Evolutionary conservation across 208 protist species (phyloP).

Genomic region (Wallacemonas sp.): DNA sequence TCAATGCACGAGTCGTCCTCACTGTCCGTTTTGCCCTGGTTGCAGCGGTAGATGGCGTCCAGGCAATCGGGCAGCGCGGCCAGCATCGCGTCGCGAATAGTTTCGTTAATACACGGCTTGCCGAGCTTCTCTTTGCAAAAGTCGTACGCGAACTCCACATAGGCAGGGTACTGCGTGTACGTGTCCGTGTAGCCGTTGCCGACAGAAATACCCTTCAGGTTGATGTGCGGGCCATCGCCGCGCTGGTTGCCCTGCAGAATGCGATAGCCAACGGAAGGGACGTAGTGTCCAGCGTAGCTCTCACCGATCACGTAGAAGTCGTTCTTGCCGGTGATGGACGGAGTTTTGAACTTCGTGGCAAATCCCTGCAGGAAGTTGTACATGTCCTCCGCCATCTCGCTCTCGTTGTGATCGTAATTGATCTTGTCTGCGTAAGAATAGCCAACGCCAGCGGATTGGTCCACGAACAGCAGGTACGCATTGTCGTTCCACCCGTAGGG

Average conservation of each 20-base stretch:
- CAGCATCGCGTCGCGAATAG: constrained; percentile 37
- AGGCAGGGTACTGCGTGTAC: constrained; percentile 68
- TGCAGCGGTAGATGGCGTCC: constrained; percentile 40
- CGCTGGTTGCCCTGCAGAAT: constrained; percentile 48
- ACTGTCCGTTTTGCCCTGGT: constrained; percentile 2
- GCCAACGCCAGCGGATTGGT: constrained; percentile 90
- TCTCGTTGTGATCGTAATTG: constrained; percentile 73
- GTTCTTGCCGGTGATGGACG: constrained; percentile 38
- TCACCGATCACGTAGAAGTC: constrained; percentile 85
- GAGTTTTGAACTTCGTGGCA: constrained; percentile 41
- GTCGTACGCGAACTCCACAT: constrained; percentile 63
- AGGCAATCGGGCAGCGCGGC: constrained; percentile 58
- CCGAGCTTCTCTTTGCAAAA: constrained; percentile 54
- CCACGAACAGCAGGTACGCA: constrained; percentile 89
- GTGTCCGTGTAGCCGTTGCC: constrained; percentile 92
- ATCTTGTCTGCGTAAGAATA: constrained; percentile 69
- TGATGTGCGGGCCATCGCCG: constrained; percentile 42
- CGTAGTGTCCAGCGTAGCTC: constrained; percentile 87
- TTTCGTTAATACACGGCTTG: constrained; percentile 45
- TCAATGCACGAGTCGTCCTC: constrained; percentile 23
- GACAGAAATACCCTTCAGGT: constrained; percentile 72
- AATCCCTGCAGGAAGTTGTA: constrained; percentile 84
- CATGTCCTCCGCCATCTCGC: constrained; percentile 84
- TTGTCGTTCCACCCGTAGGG: constrained; percentile 81
- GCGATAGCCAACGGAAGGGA: constrained; percentile 45